Evolutionary conservation across 139 green algal genomes (phyloP).

Genomic region (Chlamydomonas sp.): DNA sequence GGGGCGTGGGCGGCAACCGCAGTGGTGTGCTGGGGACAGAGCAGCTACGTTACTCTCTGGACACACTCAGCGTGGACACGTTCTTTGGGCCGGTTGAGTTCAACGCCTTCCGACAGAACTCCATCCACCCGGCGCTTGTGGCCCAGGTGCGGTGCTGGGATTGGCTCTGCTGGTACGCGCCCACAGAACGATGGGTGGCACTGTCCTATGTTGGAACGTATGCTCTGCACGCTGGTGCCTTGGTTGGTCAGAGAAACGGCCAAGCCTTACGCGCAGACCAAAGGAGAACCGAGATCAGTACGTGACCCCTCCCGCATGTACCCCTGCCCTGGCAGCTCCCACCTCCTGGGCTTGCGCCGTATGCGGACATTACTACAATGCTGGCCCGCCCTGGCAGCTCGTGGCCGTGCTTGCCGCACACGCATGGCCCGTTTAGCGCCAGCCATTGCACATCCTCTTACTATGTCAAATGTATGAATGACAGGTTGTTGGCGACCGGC

Average conservation of each 20-base stretch:
- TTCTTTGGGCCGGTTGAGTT: constrained; percentile 11
- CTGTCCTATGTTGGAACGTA: neutral
- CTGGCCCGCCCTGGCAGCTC: too few relatives aligned
- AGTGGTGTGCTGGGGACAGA: neutral
- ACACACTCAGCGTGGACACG: neutral
- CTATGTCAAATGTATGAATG: neutral
- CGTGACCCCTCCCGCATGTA: too few relatives aligned
- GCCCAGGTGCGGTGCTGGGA: neutral
- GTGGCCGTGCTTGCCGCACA: too few relatives aligned
- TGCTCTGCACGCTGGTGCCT: too few relatives aligned
- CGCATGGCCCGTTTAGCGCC: too few relatives aligned
- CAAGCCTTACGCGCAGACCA: too few relatives aligned
- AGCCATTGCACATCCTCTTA: too few relatives aligned
- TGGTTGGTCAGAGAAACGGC: too few relatives aligned
- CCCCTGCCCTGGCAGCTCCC: too few relatives aligned
- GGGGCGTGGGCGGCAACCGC: neutral
- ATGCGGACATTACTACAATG: too few relatives aligned
- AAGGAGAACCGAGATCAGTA: too few relatives aligned
- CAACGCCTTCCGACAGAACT: neutral
- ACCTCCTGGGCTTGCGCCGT: too few relatives aligned
- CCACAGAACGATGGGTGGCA: neutral
- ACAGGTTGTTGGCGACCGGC: neutral
- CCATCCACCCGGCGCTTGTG: neutral
- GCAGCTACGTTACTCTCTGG: neutral
- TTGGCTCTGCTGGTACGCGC: neutral